These are phyloP conservation scores for Pyrenophora graminea DNA, from an alignment of 2,329 filamentous ascomycete genomes.

Conservation along the genomic window DNA sequence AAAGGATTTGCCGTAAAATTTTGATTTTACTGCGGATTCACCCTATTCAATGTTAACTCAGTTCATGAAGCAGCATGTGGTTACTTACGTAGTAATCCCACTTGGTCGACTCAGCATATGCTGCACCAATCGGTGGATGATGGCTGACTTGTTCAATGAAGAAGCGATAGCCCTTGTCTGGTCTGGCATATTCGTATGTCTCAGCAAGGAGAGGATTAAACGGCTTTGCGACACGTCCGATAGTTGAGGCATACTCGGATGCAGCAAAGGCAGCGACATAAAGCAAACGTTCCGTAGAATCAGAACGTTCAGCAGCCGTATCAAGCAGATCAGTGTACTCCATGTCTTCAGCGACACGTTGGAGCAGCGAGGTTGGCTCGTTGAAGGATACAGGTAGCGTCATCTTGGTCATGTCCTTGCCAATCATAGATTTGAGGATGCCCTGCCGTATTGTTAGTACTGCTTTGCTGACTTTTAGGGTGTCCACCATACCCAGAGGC, in stretches of 20 bases:
- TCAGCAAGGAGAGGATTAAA: slow-evolving; percentile 97
- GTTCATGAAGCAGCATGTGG: neutral
- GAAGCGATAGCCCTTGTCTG: slow-evolving; percentile 97
- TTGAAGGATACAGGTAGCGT: slow-evolving; percentile 98
- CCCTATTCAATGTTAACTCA: slow-evolving; percentile 58
- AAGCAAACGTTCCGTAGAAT: slow-evolving; percentile 88
- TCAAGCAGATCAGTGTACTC: slow-evolving; percentile 95
- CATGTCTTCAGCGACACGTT: slow-evolving; percentile 96
- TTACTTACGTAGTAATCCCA: slow-evolving; percentile 85
- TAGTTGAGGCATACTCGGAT: slow-evolving; percentile 95
- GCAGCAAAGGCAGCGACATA: slow-evolving; percentile 96
- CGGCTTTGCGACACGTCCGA: slow-evolving; percentile 94
- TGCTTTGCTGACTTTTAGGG: neutral
- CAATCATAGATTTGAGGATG: slow-evolving; percentile 99
- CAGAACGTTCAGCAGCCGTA: slow-evolving; percentile 78
- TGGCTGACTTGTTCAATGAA: slow-evolving; percentile 98
- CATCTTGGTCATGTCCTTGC: slow-evolving; percentile 99
- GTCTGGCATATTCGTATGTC: slow-evolving; percentile 93
- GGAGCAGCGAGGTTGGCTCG: slow-evolving; percentile 92
- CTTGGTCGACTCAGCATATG: slow-evolving; percentile 85
- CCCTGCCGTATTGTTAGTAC: slow-evolving; percentile 60
- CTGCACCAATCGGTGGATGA: slow-evolving; percentile 91
- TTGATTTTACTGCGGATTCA: slow-evolving; percentile 91
- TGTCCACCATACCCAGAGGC: slow-evolving; percentile 74
- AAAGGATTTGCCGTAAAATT: slow-evolving; percentile 97